Evolutionary conservation across 78 protist species (phyloP).

Genomic region (Dictyostelium purpureum): DNA sequence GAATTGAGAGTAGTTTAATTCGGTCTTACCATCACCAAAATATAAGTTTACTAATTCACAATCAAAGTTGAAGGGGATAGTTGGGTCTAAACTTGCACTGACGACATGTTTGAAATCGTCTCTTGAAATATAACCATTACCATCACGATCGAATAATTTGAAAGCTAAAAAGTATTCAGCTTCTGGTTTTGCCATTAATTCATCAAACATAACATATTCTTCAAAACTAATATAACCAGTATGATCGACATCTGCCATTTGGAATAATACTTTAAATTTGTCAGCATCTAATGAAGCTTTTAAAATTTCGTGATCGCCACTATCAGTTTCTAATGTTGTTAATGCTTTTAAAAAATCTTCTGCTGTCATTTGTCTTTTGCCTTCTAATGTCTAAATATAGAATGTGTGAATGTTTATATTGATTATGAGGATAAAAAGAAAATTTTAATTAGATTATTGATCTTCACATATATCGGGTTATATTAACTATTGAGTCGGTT

Average conservation of each 20-base stretch:
- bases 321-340: constrained; percentile 38
- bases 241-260: constrained; percentile 73
- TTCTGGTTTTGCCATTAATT: constrained; percentile 74
- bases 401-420: no score
- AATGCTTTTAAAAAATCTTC: constrained; percentile 66
- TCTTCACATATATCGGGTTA: no score
- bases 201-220: constrained; percentile 72
- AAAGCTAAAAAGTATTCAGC: constrained; percentile 76
- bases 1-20: constrained; percentile 72
- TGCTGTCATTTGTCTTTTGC: constrained; percentile 76
- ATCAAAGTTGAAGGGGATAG: constrained; percentile 67
- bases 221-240: constrained; percentile 63
- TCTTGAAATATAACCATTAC: constrained; percentile 72
- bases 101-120: constrained; percentile 67
- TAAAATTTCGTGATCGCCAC: constrained; percentile 38
- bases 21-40: constrained; percentile 53
- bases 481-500: not conserved
- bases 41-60: constrained; percentile 61
- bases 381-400: constrained; percentile 21
- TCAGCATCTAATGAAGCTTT: constrained; percentile 76
- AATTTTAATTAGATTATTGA: not conserved
- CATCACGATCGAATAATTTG: constrained; percentile 76
- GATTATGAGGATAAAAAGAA: not conserved
- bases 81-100: constrained; percentile 59
- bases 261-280: constrained; percentile 72